Evolutionary conservation across 306 rosid genomes (phyloP).

Genomic region (Adenanthera pavonina): DNA sequence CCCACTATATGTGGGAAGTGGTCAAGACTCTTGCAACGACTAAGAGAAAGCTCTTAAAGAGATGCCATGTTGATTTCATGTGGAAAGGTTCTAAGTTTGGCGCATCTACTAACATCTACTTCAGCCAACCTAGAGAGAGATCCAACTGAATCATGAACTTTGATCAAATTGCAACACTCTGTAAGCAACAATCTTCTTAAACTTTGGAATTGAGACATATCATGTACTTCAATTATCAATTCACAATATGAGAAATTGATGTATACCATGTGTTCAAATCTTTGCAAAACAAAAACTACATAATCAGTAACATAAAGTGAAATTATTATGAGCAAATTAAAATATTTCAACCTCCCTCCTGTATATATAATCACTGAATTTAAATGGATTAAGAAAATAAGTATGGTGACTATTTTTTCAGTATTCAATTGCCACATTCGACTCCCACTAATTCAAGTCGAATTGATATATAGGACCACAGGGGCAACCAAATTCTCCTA

Average conservation of each 20-base stretch:
- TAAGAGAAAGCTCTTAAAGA: slow-evolving; percentile 4
- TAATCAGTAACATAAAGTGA: no score
- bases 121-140: neutral
- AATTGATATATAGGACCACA: no score
- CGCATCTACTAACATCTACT: neutral
- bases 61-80: slow-evolving; percentile 1
- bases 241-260: neutral
- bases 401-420: no score
- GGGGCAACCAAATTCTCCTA: no score
- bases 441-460: no score
- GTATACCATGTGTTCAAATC: neutral
- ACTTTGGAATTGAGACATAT: neutral
- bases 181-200: neutral
- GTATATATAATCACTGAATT: no score
- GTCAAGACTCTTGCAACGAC: neutral
- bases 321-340: no score
- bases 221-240: neutral
- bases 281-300: neutral
- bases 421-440: no score
- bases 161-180: neutral
- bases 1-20: slow-evolving; percentile 21
- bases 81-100: neutral
- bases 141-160: neutral
- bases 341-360: no score
- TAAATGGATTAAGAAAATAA: no score